phyloP scores from a whole-genome alignment of 306 rosid genomes.

The Quercus mongolica region DNA sequence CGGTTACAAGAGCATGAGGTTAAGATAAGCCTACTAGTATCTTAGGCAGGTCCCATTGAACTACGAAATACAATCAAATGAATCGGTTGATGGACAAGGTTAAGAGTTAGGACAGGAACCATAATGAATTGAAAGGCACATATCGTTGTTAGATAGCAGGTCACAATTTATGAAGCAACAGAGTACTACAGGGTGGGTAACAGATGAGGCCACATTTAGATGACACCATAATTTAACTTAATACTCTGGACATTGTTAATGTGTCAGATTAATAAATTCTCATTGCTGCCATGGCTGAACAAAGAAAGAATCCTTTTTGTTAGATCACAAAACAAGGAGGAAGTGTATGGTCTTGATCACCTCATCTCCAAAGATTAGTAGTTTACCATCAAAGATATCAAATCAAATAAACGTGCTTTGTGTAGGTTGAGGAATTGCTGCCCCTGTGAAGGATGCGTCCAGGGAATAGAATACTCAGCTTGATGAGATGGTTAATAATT shows the following conservation, averaged over 20 bases:
- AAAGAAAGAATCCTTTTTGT: not conserved
- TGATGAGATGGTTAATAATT: no score
- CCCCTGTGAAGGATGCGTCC: no score
- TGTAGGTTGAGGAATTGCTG: no score
- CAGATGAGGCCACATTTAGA: not conserved
- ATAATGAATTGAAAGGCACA: not conserved
- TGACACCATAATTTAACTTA: not conserved
- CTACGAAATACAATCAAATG: not conserved
- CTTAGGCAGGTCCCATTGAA: conserved; percentile 1
- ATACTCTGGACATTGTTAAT: not conserved
- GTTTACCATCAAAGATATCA: no score
- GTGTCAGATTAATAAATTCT: not conserved
- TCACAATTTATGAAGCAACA: not conserved
- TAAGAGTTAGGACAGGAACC: not conserved
- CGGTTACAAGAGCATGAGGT: not conserved
- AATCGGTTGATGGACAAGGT: not conserved
- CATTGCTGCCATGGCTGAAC: not conserved
- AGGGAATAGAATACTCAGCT: no score
- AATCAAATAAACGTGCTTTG: no score
- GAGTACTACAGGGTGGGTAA: not conserved
- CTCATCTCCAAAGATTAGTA: no score
- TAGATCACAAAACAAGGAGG: not conserved
- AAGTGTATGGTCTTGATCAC: not conserved
- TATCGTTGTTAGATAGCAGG: not conserved
- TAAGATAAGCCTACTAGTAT: not conserved